These are phyloP conservation scores for Hanseniaspora hatyaiensis DNA, from an alignment of 805 yeast species.

Conservation along the genomic window DNA sequence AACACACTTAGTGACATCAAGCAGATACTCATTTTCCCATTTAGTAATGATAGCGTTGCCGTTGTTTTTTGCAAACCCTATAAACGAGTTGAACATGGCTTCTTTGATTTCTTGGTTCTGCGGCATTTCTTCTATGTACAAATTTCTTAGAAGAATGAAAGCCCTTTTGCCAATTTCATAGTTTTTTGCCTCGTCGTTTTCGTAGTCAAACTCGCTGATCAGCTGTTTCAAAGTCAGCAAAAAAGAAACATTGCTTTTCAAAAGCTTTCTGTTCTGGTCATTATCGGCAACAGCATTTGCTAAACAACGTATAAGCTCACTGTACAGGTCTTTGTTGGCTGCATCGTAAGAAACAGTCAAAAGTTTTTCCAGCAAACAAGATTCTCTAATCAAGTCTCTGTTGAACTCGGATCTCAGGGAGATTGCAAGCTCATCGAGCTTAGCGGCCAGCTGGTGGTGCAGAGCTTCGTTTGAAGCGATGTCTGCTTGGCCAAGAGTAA, in stretches of 20 bases:
- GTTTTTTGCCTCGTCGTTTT: conserved; percentile 9
- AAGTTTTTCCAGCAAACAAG: conserved; percentile 19
- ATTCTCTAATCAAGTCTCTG: conserved; percentile 25
- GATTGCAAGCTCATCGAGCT: conserved; percentile 27
- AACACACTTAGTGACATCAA: conserved; percentile 6
- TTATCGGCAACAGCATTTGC: conserved; percentile 29
- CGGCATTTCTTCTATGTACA: conserved; percentile 21
- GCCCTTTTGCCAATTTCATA: conserved; percentile 24
- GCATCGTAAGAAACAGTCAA: conserved; percentile 15
- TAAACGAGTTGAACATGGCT: background rate
- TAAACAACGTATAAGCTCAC: conserved; percentile 28
- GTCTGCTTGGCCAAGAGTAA: conserved; percentile 7
- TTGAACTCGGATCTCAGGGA: conserved; percentile 25
- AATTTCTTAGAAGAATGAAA: conserved; percentile 24
- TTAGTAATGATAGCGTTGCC: background rate
- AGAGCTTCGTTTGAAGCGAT: conserved; percentile 17
- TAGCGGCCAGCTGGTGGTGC: conserved; percentile 17
- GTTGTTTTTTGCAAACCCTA: conserved; percentile 1
- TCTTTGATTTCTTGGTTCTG: background rate
- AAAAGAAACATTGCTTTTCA: conserved; percentile 18
- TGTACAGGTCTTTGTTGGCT: conserved; percentile 20
- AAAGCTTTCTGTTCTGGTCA: conserved; percentile 23
- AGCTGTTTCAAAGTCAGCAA: conserved; percentile 20
- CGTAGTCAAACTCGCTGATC: conserved; percentile 18
- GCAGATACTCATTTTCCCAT: background rate